Conservation (phyloP, 2,329 filamentous ascomycete species). For the Monosporascus cannonballus region DNA sequence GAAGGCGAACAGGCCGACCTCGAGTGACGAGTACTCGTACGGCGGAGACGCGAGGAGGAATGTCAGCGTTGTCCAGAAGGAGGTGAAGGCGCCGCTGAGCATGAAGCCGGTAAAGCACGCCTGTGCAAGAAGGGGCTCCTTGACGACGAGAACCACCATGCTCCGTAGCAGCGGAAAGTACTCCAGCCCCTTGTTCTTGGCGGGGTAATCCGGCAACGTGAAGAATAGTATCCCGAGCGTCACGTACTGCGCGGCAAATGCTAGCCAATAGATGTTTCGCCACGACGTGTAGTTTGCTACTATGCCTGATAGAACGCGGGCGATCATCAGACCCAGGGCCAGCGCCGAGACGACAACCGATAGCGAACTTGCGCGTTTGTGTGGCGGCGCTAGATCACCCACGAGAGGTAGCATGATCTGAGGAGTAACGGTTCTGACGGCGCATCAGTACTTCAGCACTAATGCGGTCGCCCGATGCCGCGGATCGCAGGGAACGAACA, state of each 20-base stretch:
- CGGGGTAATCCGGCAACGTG: constrained; percentile 66
- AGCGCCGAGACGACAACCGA: constrained; percentile 61
- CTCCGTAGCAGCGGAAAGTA: constrained; percentile 55
- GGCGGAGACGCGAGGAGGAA: constrained; percentile 68
- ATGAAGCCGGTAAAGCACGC: constrained; percentile 39
- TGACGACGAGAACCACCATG: constrained; percentile 51
- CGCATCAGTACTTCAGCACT: constrained; percentile 27
- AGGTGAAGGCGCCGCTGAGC: constrained; percentile 52
- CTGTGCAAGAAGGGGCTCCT: constrained; percentile 57
- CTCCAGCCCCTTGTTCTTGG: constrained; percentile 53
- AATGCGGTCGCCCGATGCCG: neutral
- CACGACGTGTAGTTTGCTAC: constrained; percentile 59
- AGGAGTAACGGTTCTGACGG: constrained; percentile 25
- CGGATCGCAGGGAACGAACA: neutral
- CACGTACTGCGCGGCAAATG: constrained; percentile 56
- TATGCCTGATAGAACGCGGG: constrained; percentile 63
- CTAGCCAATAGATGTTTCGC: constrained; percentile 64
- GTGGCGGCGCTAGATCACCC: constrained; percentile 58
- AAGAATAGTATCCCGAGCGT: constrained; percentile 57
- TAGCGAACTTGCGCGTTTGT: constrained; percentile 55
- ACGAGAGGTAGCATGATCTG: constrained; percentile 66
- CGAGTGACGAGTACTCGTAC: constrained; percentile 60
- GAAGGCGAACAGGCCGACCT: constrained; percentile 73
- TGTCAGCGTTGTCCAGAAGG: constrained; percentile 68
- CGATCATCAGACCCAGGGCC: constrained; percentile 59